Evolutionary conservation across 148 eudicot species (phyloP).

Genomic region (Chenopodium formosanum): DNA sequence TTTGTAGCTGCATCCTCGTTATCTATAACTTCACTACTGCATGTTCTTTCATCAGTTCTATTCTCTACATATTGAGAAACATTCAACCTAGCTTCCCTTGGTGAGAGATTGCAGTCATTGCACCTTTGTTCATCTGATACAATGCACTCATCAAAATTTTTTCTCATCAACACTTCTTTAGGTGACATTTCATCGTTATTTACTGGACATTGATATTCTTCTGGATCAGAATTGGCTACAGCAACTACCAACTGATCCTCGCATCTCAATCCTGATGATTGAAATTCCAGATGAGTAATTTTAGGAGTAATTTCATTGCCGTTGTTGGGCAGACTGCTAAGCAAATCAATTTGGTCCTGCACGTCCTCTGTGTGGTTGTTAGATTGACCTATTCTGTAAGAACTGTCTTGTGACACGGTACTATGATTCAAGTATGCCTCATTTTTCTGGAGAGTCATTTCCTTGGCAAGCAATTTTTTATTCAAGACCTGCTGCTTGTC

Average conservation of each 20-base stretch:
- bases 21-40: slow-evolving; percentile 23
- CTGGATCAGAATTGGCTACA: slow-evolving; percentile 7
- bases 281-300: slow-evolving; percentile 26
- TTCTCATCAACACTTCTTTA: slow-evolving; percentile 19
- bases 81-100: slow-evolving; percentile 19
- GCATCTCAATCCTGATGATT: slow-evolving; percentile 22
- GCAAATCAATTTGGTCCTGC: slow-evolving; percentile 18
- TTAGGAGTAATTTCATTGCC: slow-evolving; percentile 14
- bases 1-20: slow-evolving; percentile 14
- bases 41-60: slow-evolving; percentile 13
- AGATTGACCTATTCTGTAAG: slow-evolving; percentile 1
- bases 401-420: slow-evolving; percentile 2
- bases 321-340: slow-evolving; percentile 15
- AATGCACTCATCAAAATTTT: slow-evolving; percentile 10
- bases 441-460: neutral
- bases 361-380: slow-evolving; percentile 5
- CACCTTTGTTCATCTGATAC: slow-evolving; percentile 15
- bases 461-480: slow-evolving; percentile 8
- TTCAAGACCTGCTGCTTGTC: slow-evolving; percentile 15
- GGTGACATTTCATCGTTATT: slow-evolving; percentile 5
- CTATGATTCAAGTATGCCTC: neutral
- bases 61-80: slow-evolving; percentile 10
- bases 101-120: slow-evolving; percentile 1
- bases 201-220: slow-evolving; percentile 18
- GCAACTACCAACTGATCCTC: slow-evolving; percentile 20